Evolutionary conservation across 1,139 yeast genomes (phyloP).

Genomic region (Geotrichum restrictum): DNA sequence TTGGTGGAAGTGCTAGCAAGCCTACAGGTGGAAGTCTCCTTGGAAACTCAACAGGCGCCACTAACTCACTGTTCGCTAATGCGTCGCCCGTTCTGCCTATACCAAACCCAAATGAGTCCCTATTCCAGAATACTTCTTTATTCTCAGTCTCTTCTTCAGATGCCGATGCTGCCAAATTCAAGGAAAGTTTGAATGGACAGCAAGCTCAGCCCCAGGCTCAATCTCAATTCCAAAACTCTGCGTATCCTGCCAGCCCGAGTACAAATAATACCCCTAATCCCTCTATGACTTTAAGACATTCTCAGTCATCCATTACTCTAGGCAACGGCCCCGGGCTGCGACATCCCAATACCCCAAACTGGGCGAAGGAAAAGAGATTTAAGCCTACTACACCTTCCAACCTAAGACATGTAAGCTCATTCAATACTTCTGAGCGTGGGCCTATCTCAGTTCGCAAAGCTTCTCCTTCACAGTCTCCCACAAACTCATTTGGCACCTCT

Average conservation of each 20-base stretch:
- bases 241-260: neutral
- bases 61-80: constrained; percentile 5
- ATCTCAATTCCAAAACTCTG: neutral
- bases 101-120: constrained; percentile 7
- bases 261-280: constrained; percentile 2
- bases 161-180: constrained; percentile 16
- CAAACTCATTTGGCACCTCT: constrained; percentile 23
- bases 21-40: neutral
- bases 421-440: constrained; percentile 18
- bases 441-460: constrained; percentile 18
- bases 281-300: constrained; percentile 8
- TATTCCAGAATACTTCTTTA: constrained; percentile 16
- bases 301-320: constrained; percentile 11
- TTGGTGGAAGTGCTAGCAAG: neutral
- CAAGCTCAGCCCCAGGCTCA: constrained; percentile 1
- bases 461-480: constrained; percentile 20
- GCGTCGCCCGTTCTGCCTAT: constrained; percentile 1
- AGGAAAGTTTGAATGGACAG: constrained; percentile 4
- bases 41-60: neutral
- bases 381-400: constrained; percentile 12
- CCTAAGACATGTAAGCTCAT: constrained; percentile 21
- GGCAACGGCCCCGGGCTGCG: constrained; percentile 9
- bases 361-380: constrained; percentile 20
- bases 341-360: constrained; percentile 13
- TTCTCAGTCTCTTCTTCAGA: constrained; percentile 16